Evolutionary conservation across 352 stramenopile genomes (phyloP).

Genomic region (Phytophthora litchii): DNA sequence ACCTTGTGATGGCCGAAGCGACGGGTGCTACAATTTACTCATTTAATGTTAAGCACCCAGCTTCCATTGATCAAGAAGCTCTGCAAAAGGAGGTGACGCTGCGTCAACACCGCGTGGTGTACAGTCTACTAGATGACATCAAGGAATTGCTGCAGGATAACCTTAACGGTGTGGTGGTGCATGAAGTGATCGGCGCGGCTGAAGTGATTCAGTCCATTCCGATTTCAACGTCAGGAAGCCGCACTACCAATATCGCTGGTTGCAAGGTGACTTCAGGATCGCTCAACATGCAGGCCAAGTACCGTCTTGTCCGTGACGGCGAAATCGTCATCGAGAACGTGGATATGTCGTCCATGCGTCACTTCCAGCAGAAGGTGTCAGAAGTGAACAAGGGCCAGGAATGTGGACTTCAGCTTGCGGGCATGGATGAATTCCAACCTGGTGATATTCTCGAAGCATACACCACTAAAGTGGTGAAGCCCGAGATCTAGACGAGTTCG

Average conservation of each 20-base stretch:
- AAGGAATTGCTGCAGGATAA: slow-evolving; percentile 79
- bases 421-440: slow-evolving; percentile 91
- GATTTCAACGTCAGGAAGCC: slow-evolving; percentile 75
- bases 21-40: slow-evolving; percentile 85
- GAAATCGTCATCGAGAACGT: slow-evolving; percentile 90
- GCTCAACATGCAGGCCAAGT: slow-evolving; percentile 88
- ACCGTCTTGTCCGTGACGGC: slow-evolving; percentile 90
- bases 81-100: slow-evolving; percentile 81
- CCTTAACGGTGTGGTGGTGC: slow-evolving; percentile 64
- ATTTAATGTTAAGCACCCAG: slow-evolving; percentile 88
- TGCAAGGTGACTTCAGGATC: slow-evolving; percentile 95
- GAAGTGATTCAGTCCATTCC: slow-evolving; percentile 87
- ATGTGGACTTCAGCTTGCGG: slow-evolving; percentile 97
- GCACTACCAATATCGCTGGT: slow-evolving; percentile 95
- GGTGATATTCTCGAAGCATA: slow-evolving; percentile 96
- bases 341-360: slow-evolving; percentile 83
- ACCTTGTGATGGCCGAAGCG: slow-evolving; percentile 83
- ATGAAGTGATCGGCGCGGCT: slow-evolving; percentile 70
- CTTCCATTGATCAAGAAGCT: slow-evolving; percentile 79
- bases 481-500: slow-evolving; percentile 46
- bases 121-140: slow-evolving; percentile 89
- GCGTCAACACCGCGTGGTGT: slow-evolving; percentile 84
- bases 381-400: slow-evolving; percentile 95
- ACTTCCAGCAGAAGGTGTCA: slow-evolving; percentile 93
- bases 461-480: slow-evolving; percentile 73